These are phyloP conservation scores for Lactarius tabidus DNA, from an alignment of 768 basidiomycete genomes.

Conservation along the genomic window DNA sequence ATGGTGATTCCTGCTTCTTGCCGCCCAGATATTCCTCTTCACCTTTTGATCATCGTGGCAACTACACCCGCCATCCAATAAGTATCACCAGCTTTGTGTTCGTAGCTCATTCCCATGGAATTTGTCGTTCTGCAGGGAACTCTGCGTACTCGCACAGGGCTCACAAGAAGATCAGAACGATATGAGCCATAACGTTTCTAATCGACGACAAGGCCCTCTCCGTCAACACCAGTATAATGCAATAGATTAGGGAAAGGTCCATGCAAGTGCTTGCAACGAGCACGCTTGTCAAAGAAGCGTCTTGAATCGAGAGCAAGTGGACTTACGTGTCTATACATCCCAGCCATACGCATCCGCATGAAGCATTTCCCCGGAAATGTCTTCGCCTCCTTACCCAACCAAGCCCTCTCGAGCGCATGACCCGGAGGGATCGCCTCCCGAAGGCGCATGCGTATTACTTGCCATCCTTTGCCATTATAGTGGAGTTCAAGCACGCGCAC, in stretches of 20 bases:
- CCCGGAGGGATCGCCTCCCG: conserved; percentile 41
- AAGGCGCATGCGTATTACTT: conserved; percentile 44
- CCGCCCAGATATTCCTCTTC: no score
- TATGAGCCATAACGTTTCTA: neutral
- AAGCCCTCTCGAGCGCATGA: conserved; percentile 46
- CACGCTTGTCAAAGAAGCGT: conserved; percentile 1
- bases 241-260: conserved; percentile 54
- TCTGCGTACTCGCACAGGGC: neutral
- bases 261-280: conserved; percentile 44
- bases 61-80: no score
- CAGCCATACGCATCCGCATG: conserved; percentile 54
- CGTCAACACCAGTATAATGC: conserved; percentile 41
- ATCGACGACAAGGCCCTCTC: neutral
- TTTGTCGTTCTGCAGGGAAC: neutral
- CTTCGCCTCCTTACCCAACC: conserved; percentile 46
- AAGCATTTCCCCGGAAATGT: conserved; percentile 54
- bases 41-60: no score
- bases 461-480: conserved; percentile 53
- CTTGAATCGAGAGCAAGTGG: neutral
- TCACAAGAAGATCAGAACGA: neutral
- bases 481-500: conserved; percentile 55
- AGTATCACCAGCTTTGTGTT: neutral
- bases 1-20: no score
- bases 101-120: neutral
- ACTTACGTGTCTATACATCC: conserved; percentile 53